These are phyloP conservation scores for Rubus parviflorus DNA, from an alignment of 306 rosid genomes.

Conservation along the genomic window DNA sequence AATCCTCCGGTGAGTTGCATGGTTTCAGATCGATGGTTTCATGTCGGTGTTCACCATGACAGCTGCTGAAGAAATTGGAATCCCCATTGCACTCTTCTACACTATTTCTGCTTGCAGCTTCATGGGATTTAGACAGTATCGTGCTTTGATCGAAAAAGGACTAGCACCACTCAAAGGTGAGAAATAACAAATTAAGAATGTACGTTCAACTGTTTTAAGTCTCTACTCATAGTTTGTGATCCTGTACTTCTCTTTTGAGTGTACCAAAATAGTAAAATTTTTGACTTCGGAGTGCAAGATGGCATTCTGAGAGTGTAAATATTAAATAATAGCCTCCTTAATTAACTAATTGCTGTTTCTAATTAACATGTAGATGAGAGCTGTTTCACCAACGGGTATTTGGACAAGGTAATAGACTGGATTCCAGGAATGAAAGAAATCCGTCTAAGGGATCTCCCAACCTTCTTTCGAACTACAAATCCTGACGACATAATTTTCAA, in stretches of 20 bases:
- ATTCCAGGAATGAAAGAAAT: slow-evolving; percentile 4
- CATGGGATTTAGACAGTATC: neutral
- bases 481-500: neutral
- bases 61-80: slow-evolving; percentile 8
- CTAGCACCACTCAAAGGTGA: slow-evolving; percentile 23
- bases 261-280: too few relatives aligned
- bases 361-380: slow-evolving; percentile 8
- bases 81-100: neutral
- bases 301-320: too few relatives aligned
- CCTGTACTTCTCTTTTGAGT: too few relatives aligned
- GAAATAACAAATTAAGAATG: too few relatives aligned
- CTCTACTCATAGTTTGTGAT: too few relatives aligned
- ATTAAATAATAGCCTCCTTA: too few relatives aligned
- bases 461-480: neutral
- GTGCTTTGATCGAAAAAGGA: slow-evolving; percentile 3
- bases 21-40: slow-evolving; percentile 4
- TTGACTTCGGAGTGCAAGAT: too few relatives aligned
- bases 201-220: too few relatives aligned
- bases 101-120: neutral
- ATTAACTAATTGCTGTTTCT: too few relatives aligned
- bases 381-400: neutral
- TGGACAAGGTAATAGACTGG: slow-evolving; percentile 10
- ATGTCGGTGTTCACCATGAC: neutral
- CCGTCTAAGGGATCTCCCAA: neutral
- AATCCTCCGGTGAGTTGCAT: slow-evolving; percentile 15